Evolutionary conservation across 2,329 filamentous ascomycete species (phyloP).

Genomic region (Aspergillus brunneoviolaceus): DNA sequence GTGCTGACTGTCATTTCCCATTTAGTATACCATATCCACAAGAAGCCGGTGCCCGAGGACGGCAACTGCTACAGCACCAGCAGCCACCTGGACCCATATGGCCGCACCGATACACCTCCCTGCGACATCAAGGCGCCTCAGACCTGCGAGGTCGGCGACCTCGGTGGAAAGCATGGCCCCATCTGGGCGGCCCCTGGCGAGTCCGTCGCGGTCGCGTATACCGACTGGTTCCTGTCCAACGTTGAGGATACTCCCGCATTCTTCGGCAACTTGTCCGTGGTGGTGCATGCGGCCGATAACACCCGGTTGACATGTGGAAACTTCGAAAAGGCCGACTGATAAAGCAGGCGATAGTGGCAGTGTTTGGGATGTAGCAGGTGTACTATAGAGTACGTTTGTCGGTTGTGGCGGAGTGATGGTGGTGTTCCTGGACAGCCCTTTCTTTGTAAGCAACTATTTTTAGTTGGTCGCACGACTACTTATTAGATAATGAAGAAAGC

Average conservation of each 20-base stretch:
- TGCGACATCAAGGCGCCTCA: conserved; percentile 60
- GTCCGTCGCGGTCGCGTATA: conserved; percentile 37
- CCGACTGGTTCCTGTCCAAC: conserved; percentile 53
- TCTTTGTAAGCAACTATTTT: not conserved
- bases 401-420: not conserved
- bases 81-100: conserved; percentile 69
- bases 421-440: not conserved
- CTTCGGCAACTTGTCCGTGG: conserved; percentile 56
- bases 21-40: conserved; percentile 70
- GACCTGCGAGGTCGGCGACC: conserved; percentile 74
- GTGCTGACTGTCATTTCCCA: not conserved
- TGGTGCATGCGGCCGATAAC: conserved; percentile 55
- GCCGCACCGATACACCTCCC: conserved; percentile 59
- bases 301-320: conserved; percentile 59
- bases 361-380: not conserved
- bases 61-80: conserved; percentile 71
- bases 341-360: not conserved
- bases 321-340: conserved; percentile 37
- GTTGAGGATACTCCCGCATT: conserved; percentile 43
- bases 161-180: conserved; percentile 70
- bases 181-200: conserved; percentile 50
- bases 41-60: conserved; percentile 58
- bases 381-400: not conserved
- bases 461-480: not conserved
- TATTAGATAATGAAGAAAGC: not conserved